Base-by-base conservation (phyloP, 768 basidiomycete species). In the Suillus alpinus region DNA sequence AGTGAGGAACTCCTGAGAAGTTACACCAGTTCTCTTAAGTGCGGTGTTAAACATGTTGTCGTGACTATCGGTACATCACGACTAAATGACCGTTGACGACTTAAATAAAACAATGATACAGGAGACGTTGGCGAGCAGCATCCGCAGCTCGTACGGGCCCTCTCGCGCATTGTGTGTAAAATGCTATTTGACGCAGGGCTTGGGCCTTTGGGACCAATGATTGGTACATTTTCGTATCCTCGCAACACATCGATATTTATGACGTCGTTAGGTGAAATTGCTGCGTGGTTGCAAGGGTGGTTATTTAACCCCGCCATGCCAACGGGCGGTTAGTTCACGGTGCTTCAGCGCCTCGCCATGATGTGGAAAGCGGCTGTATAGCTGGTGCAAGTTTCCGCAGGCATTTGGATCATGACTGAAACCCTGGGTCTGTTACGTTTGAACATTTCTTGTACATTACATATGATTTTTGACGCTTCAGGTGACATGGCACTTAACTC, bases 111-210 rank as follows among this genome's bases (percentile, higher is more conserved):
- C n/a, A 8, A 29, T 32, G 31, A 55, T 26, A 41, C 31, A 78
- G 77, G 75, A 16, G 74, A 78, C 36, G 53, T 79, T 6, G 66
- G 63, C 3, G 77, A 79, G 53, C 69, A 74, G 32, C 76, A 79
- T 51, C 76, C 77, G 8, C 39, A 59, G 29, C 62, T 78, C 1
- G 52, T 73, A 9, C 55, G 60, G 6, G 61, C 59, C 16, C 23
- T 78, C 9, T 39, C 76, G 20, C 57, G 71, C 55, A 59, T 18
- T 31, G 66, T 9, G 67, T 49, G 18, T n/a, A n/a, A 18, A 0
- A 8, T 41, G 40, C 40, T n/a, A 41, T 41, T 43, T 43, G 41
- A 18, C n/a, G 9, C n/a, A 43, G 41, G 62, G 64, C 13, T 79
- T 18, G 72, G 74, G 0, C 72, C 73, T 10, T 40, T 23, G 18